phyloP scores from a whole-genome alignment of 139 green algal species.

The Micromonas pusilla region DNA sequence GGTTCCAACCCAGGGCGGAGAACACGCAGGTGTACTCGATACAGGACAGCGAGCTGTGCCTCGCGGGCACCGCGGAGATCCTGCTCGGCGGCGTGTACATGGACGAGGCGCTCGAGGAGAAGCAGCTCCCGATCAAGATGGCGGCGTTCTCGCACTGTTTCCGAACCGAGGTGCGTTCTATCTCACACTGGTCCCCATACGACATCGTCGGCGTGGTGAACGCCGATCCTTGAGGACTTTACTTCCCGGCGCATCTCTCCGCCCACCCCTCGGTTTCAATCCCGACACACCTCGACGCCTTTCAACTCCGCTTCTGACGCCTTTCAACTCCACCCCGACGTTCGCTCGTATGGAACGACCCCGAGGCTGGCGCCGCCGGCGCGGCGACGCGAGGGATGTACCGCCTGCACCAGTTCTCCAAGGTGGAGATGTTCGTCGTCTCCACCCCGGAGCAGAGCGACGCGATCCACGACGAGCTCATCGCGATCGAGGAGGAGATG shows the following conservation, averaged over 20 bases:
- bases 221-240: no score
- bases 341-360: no score
- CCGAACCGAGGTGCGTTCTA: no score
- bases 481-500: constrained; percentile 47
- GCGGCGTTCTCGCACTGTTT: constrained; percentile 92
- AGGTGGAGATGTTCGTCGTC: constrained; percentile 98
- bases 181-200: no score
- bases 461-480: constrained; percentile 77
- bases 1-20: constrained; percentile 85
- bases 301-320: no score
- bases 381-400: constrained; percentile 78
- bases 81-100: constrained; percentile 84
- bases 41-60: constrained; percentile 68
- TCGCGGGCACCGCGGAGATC: constrained; percentile 94
- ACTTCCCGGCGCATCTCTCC: no score
- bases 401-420: constrained; percentile 97
- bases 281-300: no score
- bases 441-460: constrained; percentile 80
- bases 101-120: constrained; percentile 72
- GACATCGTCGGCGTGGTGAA: no score
- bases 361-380: constrained; percentile 85
- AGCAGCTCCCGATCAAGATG: constrained; percentile 82
- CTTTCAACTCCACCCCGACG: no score
- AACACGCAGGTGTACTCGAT: constrained; percentile 95
- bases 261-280: no score